Percentiles rank a stretch among this genome's conserved stretches.
phyloP scores from a whole-genome alignment of 1,284 basidiomycete genomes.

The Ceratobasidium sp. region DNA sequence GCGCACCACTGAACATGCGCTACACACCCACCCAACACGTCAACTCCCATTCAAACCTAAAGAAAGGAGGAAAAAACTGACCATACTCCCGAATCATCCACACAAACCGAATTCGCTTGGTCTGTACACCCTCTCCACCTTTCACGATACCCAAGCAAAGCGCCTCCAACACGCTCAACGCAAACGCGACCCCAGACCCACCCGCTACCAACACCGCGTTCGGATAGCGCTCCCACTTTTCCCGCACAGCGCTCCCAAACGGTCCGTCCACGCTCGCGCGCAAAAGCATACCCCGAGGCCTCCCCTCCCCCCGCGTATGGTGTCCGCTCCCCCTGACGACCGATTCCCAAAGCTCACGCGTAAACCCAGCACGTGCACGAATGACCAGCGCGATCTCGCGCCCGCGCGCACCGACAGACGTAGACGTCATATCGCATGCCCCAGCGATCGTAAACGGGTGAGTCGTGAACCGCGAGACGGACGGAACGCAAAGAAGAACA shows the following conservation, averaged over 20 bases:
- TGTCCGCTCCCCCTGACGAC: slow-evolving; percentile 54
- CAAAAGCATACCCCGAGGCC: slow-evolving; percentile 65
- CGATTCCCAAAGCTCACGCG: slow-evolving; percentile 74
- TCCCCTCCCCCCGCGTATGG: slow-evolving; percentile 54
- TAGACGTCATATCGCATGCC: slow-evolving; percentile 64
- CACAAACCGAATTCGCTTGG: slow-evolving; percentile 76
- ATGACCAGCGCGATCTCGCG: slow-evolving; percentile 78
- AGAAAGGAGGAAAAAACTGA: slow-evolving; percentile 54
- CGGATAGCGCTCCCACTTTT: slow-evolving; percentile 72
- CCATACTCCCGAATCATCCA: slow-evolving; percentile 88
- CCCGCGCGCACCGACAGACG: slow-evolving; percentile 57
- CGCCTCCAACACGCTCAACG: slow-evolving; percentile 76
- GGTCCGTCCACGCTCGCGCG: slow-evolving; percentile 79
- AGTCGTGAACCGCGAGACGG: slow-evolving; percentile 71
- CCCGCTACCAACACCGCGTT: slow-evolving; percentile 78
- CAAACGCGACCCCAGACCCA: slow-evolving; percentile 84
- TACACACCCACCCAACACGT: slow-evolving; percentile 50
- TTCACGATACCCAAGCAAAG: slow-evolving; percentile 71
- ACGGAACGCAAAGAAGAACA: slow-evolving; percentile 78
- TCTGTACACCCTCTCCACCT: slow-evolving; percentile 61
- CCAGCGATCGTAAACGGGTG: slow-evolving; percentile 87
- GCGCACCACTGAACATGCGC: slow-evolving; percentile 89
- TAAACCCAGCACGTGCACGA: slow-evolving; percentile 81
- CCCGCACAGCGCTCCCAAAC: slow-evolving; percentile 76
- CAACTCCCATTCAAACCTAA: slow-evolving; percentile 15